phyloP scores from a whole-genome alignment of 2,329 filamentous ascomycete species.

The Phaeoacremonium minimum region DNA sequence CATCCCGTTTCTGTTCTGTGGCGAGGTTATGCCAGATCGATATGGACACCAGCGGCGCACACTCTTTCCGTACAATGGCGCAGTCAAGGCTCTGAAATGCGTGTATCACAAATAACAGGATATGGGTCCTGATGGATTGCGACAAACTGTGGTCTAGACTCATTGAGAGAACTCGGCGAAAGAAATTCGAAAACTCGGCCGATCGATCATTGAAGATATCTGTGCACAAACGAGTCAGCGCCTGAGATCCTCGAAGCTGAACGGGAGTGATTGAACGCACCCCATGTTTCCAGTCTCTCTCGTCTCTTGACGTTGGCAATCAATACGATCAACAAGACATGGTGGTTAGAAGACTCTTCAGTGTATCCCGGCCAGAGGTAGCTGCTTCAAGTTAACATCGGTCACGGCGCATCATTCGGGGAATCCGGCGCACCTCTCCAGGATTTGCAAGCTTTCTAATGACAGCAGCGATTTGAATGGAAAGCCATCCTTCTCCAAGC shows the following conservation, averaged over 20 bases:
- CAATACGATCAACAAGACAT: constrained; percentile 81
- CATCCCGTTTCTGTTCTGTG: constrained; percentile 69
- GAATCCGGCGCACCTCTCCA: constrained; percentile 64
- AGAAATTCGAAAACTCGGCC: constrained; percentile 81
- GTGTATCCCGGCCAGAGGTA: constrained; percentile 94
- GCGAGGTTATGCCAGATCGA: constrained; percentile 93
- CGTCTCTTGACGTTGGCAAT: constrained; percentile 85
- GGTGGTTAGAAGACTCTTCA: constrained; percentile 85
- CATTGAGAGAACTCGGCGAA: constrained; percentile 86
- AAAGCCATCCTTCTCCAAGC: constrained; percentile 77
- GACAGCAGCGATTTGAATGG: constrained; percentile 71
- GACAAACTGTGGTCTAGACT: constrained; percentile 68
- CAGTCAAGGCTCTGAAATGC: constrained; percentile 94
- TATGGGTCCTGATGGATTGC: constrained; percentile 66
- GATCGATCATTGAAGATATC: constrained; percentile 73
- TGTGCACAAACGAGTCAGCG: constrained; percentile 27
- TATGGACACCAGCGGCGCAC: constrained; percentile 90
- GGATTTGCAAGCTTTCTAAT: constrained; percentile 83
- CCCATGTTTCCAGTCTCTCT: constrained; percentile 85
- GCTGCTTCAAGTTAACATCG: constrained; percentile 36
- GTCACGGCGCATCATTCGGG: neutral
- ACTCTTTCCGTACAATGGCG: constrained; percentile 87
- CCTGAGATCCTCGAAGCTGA: no score
- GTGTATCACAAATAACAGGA: constrained; percentile 85
- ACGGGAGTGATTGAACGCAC: no score